Evolutionary conservation across 257 asterid genomes (phyloP), one percentile per base, ranked within the genome.

Genomic region (Marsdenia floribunda): DNA sequence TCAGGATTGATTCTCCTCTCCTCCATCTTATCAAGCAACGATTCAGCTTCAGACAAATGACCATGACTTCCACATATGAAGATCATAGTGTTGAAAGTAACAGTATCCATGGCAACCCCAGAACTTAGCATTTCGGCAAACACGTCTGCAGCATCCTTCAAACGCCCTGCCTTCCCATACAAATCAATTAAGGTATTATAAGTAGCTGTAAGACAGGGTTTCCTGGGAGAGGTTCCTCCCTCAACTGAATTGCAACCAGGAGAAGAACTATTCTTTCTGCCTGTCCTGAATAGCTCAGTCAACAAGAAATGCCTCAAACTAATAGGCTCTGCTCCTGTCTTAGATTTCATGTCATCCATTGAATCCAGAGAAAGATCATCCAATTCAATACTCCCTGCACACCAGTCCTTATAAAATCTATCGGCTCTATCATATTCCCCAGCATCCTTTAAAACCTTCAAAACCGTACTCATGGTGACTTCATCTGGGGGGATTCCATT

Each of bases 51-150:
- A 2, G 88, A 86, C 86, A 94, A 80, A 75, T 81, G 55, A 50
- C 97, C 98, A 57, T 83, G 86, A 75, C 88, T 88, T 69, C 98
- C 98, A 79, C 96, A 90, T 72, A 87, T 85, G 79, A 75, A 83
- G 68, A 94, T 94, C 97, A 91, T 91, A 33, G 98, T 94, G 70
- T 94, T 94, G 79, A 91, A 94, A 14, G 98, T 94, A 75, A 90
- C 79, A 2, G 90, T 81, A 74, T 94, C 97, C 74, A 85, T 67
- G 1, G 87, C 86, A 75, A 91, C 96, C 76, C 98, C 97, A 49
- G 86, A 85, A 75, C 82, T 90, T 81, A 93, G 72, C 98, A 91
- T 93, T 72, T 88, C 96, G 6, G 89, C 85, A 81, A 94, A 91
- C 59, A 89, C 88, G 74, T 82, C 85, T 1, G 95, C 90, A 71